Conservation (phyloP, 768 basidiomycete species). For the Gyrodon lividus region DNA sequence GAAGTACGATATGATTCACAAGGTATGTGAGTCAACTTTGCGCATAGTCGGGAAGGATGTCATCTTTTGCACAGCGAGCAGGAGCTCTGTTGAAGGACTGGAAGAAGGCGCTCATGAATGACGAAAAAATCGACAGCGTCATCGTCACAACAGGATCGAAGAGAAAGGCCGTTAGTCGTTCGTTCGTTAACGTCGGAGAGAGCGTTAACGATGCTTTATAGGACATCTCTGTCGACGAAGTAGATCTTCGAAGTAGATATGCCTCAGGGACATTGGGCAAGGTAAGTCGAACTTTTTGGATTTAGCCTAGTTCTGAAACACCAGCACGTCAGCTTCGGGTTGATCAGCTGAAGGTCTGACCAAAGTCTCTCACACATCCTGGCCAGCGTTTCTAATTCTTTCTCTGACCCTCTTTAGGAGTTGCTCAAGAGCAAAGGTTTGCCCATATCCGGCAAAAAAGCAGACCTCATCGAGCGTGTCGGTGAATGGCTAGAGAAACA, state of each 20-base stretch:
- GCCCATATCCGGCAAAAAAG: constrained; percentile 66
- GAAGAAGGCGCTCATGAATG: constrained; percentile 61
- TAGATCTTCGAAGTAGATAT: constrained; percentile 69
- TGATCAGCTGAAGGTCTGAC: constrained; percentile 73
- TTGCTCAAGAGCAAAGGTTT: constrained; percentile 69
- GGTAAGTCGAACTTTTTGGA: constrained; percentile 39
- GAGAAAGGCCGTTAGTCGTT: constrained; percentile 63
- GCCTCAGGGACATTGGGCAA: constrained; percentile 61
- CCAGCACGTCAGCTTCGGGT: constrained; percentile 57
- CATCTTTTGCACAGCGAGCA: constrained; percentile 47
- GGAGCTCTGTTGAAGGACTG: constrained; percentile 68
- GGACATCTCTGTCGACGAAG: constrained; percentile 67
- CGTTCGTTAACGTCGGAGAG: not conserved
- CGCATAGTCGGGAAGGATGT: not conserved
- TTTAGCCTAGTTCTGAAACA: constrained; percentile 5
- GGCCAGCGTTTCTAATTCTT: not conserved
- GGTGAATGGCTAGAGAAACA: constrained; percentile 56
- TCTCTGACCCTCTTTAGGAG: constrained; percentile 43
- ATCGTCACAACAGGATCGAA: constrained; percentile 53
- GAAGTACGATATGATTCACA: constrained; percentile 73
- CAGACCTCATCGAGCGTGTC: constrained; percentile 66
- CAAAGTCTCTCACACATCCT: not conserved
- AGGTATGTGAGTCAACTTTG: constrained; percentile 43
- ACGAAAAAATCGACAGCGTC: constrained; percentile 60
- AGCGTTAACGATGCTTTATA: constrained; percentile 25